Evolutionary conservation across 164 flowering plant species (phyloP).

Genomic region (Houttuynia cordata): DNA sequence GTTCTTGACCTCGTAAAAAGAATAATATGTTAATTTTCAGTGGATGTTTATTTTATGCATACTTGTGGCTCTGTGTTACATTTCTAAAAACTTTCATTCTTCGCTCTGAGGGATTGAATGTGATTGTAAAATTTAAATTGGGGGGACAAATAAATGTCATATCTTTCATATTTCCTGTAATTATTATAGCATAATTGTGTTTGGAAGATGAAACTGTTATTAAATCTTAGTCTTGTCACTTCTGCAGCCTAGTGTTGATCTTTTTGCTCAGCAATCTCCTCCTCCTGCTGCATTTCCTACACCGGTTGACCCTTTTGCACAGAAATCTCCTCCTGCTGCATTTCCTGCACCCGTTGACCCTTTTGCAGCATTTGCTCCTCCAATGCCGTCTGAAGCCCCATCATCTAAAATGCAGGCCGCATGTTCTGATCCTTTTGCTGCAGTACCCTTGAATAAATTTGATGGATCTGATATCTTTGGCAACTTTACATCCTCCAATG

Average conservation of each 20-base stretch:
- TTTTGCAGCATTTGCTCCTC: constrained; percentile 48
- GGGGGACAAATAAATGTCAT: too few species aligned
- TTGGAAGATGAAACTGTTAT: too few species aligned
- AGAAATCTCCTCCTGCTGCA: constrained; percentile 42
- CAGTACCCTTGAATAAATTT: constrained; percentile 65
- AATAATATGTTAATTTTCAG: too few species aligned
- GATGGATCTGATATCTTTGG: constrained; percentile 74
- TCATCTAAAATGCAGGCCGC: constrained; percentile 26
- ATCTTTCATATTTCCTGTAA: too few species aligned
- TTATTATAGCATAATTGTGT: too few species aligned
- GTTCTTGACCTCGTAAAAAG: too few species aligned
- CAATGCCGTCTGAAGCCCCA: constrained; percentile 25
- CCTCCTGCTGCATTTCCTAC: constrained; percentile 44
- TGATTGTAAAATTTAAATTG: too few species aligned
- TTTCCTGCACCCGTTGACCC: constrained; percentile 54
- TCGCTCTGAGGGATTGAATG: too few species aligned
- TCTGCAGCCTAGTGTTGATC: constrained; percentile 49
- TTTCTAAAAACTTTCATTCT: too few species aligned
- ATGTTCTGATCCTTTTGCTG: constrained; percentile 73
- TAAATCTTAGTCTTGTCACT: background rate
- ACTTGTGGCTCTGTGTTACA: too few species aligned
- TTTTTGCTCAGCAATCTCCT: constrained; percentile 64
- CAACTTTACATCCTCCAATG: constrained; percentile 45
- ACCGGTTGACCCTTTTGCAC: constrained; percentile 72
- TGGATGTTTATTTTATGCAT: too few species aligned